A percentile compares a stretch with the other conserved stretches of the same genome.
phyloP scores from a whole-genome alignment of 1,284 basidiomycete species.

The Ustilago vetiveriae region DNA sequence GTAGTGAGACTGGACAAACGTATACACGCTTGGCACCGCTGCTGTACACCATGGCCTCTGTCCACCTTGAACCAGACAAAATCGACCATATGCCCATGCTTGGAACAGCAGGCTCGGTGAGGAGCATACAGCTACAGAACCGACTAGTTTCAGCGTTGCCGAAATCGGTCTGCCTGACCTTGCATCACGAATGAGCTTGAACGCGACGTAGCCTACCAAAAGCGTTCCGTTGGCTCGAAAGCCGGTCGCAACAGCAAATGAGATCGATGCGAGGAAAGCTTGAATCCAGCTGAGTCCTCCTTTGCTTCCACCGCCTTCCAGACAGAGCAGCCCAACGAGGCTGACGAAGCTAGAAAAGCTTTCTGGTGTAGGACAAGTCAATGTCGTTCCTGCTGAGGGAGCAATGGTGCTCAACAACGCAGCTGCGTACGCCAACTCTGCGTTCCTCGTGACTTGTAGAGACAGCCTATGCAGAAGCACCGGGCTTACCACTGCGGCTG shows the following conservation, averaged over 20 bases:
- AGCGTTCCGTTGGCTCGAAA: constrained; percentile 87
- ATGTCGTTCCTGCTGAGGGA: constrained; percentile 77
- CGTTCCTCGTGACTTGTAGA: constrained; percentile 66
- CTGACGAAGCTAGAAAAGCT: constrained; percentile 80
- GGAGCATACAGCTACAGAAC: constrained; percentile 8
- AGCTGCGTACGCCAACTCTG: constrained; percentile 73
- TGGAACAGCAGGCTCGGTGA: constrained; percentile 80
- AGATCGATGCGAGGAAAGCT: constrained; percentile 74
- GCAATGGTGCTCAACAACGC: constrained; percentile 79
- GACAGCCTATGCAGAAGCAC: constrained; percentile 72
- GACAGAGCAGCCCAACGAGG: constrained; percentile 33
- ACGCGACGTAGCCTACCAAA: constrained; percentile 73
- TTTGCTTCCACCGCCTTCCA: constrained; percentile 4
- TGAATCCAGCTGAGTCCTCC: constrained; percentile 40
- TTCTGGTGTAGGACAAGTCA: constrained; percentile 81
- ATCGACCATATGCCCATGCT: constrained; percentile 73
- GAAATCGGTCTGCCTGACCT: neutral
- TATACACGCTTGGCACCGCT: constrained; percentile 77
- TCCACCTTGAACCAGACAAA: constrained; percentile 71
- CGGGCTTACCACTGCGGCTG: constrained; percentile 68
- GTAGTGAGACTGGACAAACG: constrained; percentile 83
- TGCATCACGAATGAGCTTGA: constrained; percentile 30
- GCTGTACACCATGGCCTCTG: constrained; percentile 75
- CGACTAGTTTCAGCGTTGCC: constrained; percentile 1
- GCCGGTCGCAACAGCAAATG: constrained; percentile 75